Evolutionary conservation across 2,329 filamentous ascomycete species (phyloP), one percentile per base, ranked within the genome.

Genomic region (Paraphoma chrysanthemicola): DNA sequence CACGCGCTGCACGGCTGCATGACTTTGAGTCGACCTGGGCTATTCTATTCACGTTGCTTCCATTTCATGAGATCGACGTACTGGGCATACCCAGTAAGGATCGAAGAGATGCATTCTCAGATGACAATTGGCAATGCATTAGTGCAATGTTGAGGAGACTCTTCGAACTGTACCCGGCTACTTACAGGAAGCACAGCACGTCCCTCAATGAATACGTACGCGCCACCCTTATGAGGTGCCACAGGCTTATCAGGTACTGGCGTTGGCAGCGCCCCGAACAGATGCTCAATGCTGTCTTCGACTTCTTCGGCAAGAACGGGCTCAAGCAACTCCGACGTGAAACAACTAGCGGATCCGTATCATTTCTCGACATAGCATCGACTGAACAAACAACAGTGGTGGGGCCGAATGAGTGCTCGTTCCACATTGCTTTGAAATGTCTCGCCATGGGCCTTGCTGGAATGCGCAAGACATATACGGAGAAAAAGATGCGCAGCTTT

Each of bases 351-450:
- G 82, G 81, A 9, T 87, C 86, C 2, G 82, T 82, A 8, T 59
- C 62, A 2, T 88, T 87, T 56, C 78, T 88, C 16, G 80, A 85
- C 50, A 64, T 80, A 42, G 77, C 86, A 2, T 76, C 81, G 31
- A 66, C 70, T 14, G 69, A 77, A 14, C 80, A 80, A 8, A 71
- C 66, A 1, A 62, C 87, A 14, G 76, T 80, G 2, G 68, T 83
- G 6, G 74, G 77, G 43, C 66, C 76, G 0, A 78, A 79, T 10
- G 86, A 88, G 54, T 78, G 76, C 17, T 82, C 84, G 10, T 88
- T 88, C 51, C 83, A 86, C 62, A 82, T 87, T 5, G 81, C 87
- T 55, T 73, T 88, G 38, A 88, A 88, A 68, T 81, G 83, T 44
- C 75, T 87, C 17, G 83, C 78, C 14, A 74, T 77, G 38, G 82